Conservation (phyloP, 2,329 filamentous ascomycete species). For the Aspergillus puulaauensis region DNA sequence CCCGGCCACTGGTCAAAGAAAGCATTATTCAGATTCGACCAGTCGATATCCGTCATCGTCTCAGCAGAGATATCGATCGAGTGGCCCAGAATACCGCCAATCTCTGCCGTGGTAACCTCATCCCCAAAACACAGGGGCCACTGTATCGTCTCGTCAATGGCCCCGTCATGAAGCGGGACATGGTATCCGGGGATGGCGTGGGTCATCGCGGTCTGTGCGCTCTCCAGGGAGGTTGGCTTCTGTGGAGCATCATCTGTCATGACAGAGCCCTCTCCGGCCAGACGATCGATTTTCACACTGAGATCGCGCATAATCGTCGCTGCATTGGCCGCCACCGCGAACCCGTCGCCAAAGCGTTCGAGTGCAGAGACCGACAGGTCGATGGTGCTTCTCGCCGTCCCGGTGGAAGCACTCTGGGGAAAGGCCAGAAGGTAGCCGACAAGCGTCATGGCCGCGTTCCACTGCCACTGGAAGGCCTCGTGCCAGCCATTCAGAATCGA, state of each 20-base stretch:
- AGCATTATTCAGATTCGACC: neutral
- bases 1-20: constrained; percentile 7
- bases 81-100: constrained; percentile 6
- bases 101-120: neutral
- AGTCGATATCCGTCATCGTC: constrained; percentile 1
- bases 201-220: too few relatives aligned
- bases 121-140: neutral
- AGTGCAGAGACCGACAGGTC: constrained; percentile 40
- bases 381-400: constrained; percentile 26
- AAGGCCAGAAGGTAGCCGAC: constrained; percentile 36
- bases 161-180: neutral
- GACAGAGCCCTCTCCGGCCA: neutral
- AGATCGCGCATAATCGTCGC: constrained; percentile 19
- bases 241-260: too few relatives aligned
- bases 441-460: constrained; percentile 34
- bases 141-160: neutral
- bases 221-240: too few relatives aligned
- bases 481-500: constrained; percentile 26
- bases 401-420: constrained; percentile 10
- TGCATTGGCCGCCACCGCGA: constrained; percentile 40
- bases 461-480: constrained; percentile 29
- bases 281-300: constrained; percentile 12
- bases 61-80: constrained; percentile 9
- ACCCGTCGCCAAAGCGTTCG: constrained; percentile 34
- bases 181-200: too few relatives aligned